Base-by-base conservation (phyloP, 179 eudicot species). In the Monotropa hypopitys region DNA sequence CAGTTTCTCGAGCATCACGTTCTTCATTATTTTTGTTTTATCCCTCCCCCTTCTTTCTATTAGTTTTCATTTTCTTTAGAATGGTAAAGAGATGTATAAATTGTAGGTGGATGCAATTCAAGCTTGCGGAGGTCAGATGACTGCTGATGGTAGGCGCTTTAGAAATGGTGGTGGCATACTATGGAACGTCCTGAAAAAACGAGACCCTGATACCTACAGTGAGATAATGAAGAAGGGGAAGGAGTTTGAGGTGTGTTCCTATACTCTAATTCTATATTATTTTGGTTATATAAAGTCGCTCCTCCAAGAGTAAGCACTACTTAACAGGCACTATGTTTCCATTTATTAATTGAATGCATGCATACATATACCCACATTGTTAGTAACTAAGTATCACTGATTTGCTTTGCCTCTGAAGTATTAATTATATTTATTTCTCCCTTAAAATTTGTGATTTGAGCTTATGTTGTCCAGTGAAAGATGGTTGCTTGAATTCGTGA, bases 81-180 rank as follows among this genome's bases (percentile, higher is more conserved):
- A 26, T 23, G 18, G 28, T 42, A 62, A 63, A 12, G 51, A 33
- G 40, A 15, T 51, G 35, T 32, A 26, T 10, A 46, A 49, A 80
- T 56, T 80, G 79, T 83, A 95, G 97, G 99, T 95, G 75, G 92
- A 89, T 70, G 93, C 99, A 78, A 88, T 95, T 85, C 98, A 91
- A 81, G 87, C 92, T 75, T 91, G 97, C 84, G 98, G 98, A 73
- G 99, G 98, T 69, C 99, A 95, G 84, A 91, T 84, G 88, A 95
- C 59, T 65, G 70, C 70, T 5, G 70, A 65, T 28, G 70, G 70
- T 65, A 65, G 70, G 33, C 70, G 70, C 70, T 65, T 33, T 16
- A 65, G 70, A 33, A 65, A 65, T 33, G 70, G 70, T 33, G 70
- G 70, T 32, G 70, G 70, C 42, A 33, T 65, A 65, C 33, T 65